Base-by-base conservation (phyloP, 2,329 filamentous ascomycete species). In the Blastomyces emzantsi region DNA sequence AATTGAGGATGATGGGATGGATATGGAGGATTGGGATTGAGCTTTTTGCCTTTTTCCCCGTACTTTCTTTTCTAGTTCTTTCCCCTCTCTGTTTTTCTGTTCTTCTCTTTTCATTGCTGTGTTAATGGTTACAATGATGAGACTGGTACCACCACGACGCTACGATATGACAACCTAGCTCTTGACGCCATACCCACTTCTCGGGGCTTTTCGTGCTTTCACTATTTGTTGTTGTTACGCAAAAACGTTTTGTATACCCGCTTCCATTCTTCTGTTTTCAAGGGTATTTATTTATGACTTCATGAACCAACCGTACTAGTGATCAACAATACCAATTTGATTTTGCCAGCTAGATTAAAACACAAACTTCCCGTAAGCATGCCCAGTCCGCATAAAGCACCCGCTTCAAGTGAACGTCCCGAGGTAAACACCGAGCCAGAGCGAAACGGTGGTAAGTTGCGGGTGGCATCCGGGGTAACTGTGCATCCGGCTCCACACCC, bases 1-100 rank as follows among this genome's bases (percentile, higher is more conserved):
- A 71, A 81, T 91, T 54, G 82, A 85, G 49, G 77, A 77, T 45
- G 77, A 77, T 47, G 77, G 73, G 52, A 73, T 70, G 66, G 70
- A 70, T 58, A 47, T 76, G 70, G 75, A 73, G 28, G 71, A 77
- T 61, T 74, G 68, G 61, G 69, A 72, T 56, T 72, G 60, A 69
- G 28, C 17, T 33, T 3, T 55, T 57, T 57, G 11, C 4, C 30
- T 17, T 11, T 9, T 15, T 59, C n/a, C n/a, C n/a, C n/a, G n/a
- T n/a, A n/a, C n/a, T n/a, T 59, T 9, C 17, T n/a, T 36, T 43
- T 43, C 33, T n/a, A n/a, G n/a, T 51, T 17, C n/a, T 22, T 22
- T 51, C 19, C 7, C 22, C 39, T 49, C 43, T 47, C 45, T 30
- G 17, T 60, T 47, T 60, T 60, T 47, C 28, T 30, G 13, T 17